Conservation (phyloP, 768 basidiomycete genomes). For the Suillus plorans region DNA sequence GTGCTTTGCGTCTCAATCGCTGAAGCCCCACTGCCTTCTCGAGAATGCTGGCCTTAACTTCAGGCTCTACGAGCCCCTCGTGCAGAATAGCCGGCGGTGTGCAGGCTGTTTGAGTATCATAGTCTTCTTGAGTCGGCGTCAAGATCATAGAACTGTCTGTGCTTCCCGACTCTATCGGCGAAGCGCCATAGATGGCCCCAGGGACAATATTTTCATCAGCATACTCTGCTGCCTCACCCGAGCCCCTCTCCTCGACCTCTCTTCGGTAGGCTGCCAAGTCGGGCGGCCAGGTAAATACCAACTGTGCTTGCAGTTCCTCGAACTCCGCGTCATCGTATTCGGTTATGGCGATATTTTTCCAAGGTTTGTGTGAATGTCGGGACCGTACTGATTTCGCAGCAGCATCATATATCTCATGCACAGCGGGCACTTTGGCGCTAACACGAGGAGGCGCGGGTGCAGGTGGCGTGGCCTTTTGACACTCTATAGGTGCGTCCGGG, state of each 20-base stretch:
- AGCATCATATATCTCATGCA: not conserved
- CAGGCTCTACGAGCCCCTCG: not conserved
- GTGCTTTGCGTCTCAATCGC: slow-evolving; percentile 10
- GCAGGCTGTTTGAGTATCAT: not conserved
- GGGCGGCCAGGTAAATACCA: slow-evolving; percentile 28
- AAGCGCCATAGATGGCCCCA: slow-evolving; percentile 14
- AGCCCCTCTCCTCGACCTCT: not conserved
- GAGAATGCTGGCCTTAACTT: not conserved
- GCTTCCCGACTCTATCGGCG: slow-evolving; percentile 7
- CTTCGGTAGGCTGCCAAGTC: not conserved
- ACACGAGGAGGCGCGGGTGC: not conserved
- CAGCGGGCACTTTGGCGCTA: not conserved
- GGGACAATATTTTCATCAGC: slow-evolving; percentile 11
- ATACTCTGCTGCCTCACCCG: not conserved
- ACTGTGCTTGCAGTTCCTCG: not conserved
- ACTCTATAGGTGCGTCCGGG: slow-evolving; percentile 18
- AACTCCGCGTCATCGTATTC: slow-evolving; percentile 27
- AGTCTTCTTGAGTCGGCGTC: slow-evolving; percentile 1
- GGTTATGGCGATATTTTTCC: slow-evolving; percentile 30
- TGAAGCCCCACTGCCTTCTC: slow-evolving; percentile 12
- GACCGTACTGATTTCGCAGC: not conserved
- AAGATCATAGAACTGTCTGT: slow-evolving; percentile 10
- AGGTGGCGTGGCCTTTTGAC: not conserved
- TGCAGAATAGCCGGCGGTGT: not conserved
- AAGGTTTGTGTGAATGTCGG: slow-evolving; percentile 18